phyloP scores from a whole-genome alignment of 345 rosid species.

The Syzygium grande region DNA sequence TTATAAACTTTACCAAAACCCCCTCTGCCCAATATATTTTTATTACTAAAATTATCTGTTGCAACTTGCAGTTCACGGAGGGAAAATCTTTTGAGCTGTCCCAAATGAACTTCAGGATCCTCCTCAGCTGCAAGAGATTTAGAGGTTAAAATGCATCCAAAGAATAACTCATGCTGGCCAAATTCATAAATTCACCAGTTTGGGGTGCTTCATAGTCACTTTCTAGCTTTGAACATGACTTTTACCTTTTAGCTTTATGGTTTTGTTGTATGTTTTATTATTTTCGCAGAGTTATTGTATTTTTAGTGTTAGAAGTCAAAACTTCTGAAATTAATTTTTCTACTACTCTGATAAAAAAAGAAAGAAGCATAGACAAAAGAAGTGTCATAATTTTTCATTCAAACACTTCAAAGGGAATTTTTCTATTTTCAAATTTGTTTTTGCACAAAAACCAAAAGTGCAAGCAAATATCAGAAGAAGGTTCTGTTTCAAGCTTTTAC shows the following conservation, averaged over 20 bases:
- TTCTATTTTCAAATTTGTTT: neutral
- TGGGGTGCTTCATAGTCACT: neutral
- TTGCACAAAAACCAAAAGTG: neutral
- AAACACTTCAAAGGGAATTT: neutral
- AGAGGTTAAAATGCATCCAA: neutral
- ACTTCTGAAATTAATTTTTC: neutral
- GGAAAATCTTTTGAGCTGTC: conserved; percentile 85
- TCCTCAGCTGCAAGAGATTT: conserved; percentile 70
- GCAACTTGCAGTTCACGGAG: conserved; percentile 85
- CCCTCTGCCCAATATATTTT: conserved; percentile 70
- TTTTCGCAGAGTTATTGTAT: neutral
- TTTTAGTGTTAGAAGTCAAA: neutral
- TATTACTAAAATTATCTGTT: conserved; percentile 67
- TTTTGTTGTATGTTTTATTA: neutral
- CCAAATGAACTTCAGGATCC: conserved; percentile 88
- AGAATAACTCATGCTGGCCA: neutral
- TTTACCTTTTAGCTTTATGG: neutral
- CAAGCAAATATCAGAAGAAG: neutral
- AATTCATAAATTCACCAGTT: neutral
- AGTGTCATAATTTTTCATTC: neutral
- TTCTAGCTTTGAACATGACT: neutral
- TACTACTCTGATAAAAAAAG: neutral
- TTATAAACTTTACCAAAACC: conserved; percentile 91
- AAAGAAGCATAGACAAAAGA: neutral
- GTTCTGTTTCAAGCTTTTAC: neutral